Evolutionary conservation across 2,329 filamentous ascomycete genomes (phyloP).

Genomic region (Aspergillus sp.): DNA sequence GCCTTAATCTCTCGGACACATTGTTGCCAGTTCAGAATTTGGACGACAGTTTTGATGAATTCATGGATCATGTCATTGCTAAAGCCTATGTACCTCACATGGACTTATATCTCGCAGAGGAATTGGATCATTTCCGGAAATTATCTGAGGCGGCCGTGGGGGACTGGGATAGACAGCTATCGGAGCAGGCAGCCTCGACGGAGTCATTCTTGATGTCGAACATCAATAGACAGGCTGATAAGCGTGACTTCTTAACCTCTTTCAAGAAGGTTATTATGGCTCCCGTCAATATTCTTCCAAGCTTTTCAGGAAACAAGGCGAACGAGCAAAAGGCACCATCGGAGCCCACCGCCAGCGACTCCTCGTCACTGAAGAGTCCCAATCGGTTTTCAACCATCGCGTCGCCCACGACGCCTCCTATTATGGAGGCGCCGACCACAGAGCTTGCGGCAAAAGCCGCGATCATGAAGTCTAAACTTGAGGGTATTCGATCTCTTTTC

Average conservation of each 20-base stretch:
- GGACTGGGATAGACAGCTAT: constrained; percentile 88
- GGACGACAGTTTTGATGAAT: constrained; percentile 61
- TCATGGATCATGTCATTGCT: constrained; percentile 67
- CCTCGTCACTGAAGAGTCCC: constrained; percentile 28
- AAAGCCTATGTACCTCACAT: constrained; percentile 86
- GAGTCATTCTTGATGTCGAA: constrained; percentile 97
- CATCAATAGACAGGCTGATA: constrained; percentile 90
- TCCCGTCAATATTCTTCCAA: constrained; percentile 87
- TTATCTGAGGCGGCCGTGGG: constrained; percentile 75
- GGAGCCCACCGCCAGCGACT: constrained; percentile 21
- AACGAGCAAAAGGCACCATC: constrained; percentile 31
- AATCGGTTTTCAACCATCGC: constrained; percentile 43
- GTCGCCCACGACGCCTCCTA: constrained; percentile 35
- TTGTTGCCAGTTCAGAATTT: constrained; percentile 66
- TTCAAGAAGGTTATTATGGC: constrained; percentile 99
- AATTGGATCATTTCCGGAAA: constrained; percentile 80
- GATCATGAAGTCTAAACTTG: constrained; percentile 89
- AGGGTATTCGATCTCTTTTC: constrained; percentile 92
- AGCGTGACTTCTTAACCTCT: constrained; percentile 91
- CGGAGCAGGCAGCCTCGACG: constrained; percentile 83
- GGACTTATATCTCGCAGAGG: constrained; percentile 90
- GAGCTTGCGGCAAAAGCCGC: constrained; percentile 97
- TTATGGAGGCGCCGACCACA: constrained; percentile 74
- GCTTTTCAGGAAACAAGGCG: constrained; percentile 64
- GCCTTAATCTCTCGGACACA: constrained; percentile 72